Evolutionary conservation across 257 asterid genomes (phyloP).

Genomic region (Rehmannia glutinosa): DNA sequence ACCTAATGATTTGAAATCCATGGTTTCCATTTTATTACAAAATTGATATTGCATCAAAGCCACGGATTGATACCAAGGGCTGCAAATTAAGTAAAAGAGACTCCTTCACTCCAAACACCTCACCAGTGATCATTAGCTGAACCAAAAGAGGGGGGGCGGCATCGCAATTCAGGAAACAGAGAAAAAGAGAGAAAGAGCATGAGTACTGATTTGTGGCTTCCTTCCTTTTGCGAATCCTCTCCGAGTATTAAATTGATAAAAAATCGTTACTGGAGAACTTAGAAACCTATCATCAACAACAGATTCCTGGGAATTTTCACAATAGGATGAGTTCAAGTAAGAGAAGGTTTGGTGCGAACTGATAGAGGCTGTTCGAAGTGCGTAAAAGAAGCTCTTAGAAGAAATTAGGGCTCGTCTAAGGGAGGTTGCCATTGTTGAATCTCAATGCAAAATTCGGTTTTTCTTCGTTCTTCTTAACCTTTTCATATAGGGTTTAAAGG

Average conservation of each 20-base stretch:
- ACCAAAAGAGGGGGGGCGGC: background rate
- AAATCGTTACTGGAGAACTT: constrained; percentile 16
- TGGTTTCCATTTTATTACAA: background rate
- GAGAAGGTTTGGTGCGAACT: constrained; percentile 28
- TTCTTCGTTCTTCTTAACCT: background rate
- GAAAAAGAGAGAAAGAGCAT: background rate
- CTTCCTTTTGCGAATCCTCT: constrained; percentile 79
- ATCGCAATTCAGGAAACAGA: background rate
- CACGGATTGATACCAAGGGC: background rate
- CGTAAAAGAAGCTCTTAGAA: constrained; percentile 25
- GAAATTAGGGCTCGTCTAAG: constrained; percentile 55
- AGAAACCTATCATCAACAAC: constrained; percentile 18
- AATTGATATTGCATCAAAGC: background rate
- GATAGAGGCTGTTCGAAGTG: constrained; percentile 38
- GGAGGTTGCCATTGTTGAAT: constrained; percentile 46
- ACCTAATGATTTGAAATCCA: background rate
- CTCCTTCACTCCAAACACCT: background rate
- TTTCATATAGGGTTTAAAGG: constrained; percentile 15
- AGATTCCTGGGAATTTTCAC: constrained; percentile 22
- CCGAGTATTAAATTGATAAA: constrained; percentile 25
- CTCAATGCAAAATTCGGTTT: constrained; percentile 10
- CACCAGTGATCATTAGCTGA: background rate
- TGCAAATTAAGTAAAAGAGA: background rate
- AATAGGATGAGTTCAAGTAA: constrained; percentile 21
- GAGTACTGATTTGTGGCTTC: constrained; percentile 44